phyloP scores from a whole-genome alignment of 2,329 filamentous ascomycete genomes.

The Penicillium sp. region DNA sequence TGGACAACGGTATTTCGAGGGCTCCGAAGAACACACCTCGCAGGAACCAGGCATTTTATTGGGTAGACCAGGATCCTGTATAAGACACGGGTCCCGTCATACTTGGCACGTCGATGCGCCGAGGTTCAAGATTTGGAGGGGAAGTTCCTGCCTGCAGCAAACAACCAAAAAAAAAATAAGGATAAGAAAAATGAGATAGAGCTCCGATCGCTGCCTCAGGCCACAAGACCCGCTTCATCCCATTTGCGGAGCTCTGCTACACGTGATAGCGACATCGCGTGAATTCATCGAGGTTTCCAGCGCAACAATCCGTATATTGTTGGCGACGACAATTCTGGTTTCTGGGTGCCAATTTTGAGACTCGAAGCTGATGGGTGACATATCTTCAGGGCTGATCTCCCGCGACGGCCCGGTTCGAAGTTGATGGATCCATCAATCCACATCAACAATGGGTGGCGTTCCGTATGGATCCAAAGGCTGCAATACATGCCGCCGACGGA shows the following conservation, averaged over 20 bases:
- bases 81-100: slow-evolving; percentile 17
- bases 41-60: slow-evolving; percentile 33
- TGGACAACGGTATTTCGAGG: slow-evolving; percentile 42
- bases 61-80: slow-evolving; percentile 8
- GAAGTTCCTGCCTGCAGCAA: slow-evolving; percentile 1
- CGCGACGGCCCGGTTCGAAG: neutral
- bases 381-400: neutral
- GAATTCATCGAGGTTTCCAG: too few species aligned
- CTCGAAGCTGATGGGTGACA: neutral
- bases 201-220: slow-evolving; percentile 11
- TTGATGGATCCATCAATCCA: neutral
- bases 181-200: slow-evolving; percentile 3
- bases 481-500: slow-evolving; percentile 21
- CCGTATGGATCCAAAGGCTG: slow-evolving; percentile 11
- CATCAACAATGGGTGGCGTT: slow-evolving; percentile 1
- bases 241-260: neutral
- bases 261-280: neutral
- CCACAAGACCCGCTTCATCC: neutral
- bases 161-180: neutral
- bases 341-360: neutral
- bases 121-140: neutral
- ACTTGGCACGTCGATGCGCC: slow-evolving; percentile 5
- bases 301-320: too few species aligned
- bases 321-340: too few species aligned
- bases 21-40: slow-evolving; percentile 39